A percentile compares a stretch with the other conserved stretches of the same genome.
These are phyloP conservation scores for Penicillium sp. DNA, from an alignment of 2,329 filamentous ascomycete genomes.

Conservation along the genomic window DNA sequence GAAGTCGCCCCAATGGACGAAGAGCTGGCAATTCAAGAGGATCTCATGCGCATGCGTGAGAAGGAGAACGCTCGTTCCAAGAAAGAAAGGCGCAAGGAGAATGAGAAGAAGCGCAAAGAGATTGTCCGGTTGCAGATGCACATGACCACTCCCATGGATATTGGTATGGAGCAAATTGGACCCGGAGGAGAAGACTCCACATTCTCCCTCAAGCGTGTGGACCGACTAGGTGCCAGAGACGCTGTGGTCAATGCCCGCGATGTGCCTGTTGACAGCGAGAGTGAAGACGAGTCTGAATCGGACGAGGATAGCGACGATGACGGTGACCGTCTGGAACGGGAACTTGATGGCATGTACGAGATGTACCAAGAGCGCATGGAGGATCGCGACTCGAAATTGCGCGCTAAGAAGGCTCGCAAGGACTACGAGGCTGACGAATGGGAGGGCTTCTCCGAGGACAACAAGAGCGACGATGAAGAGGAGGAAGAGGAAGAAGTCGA, in stretches of 20 bases:
- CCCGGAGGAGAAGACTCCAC: constrained; percentile 79
- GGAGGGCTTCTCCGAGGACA: constrained; percentile 77
- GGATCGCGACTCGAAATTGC: constrained; percentile 80
- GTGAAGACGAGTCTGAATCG: constrained; percentile 62
- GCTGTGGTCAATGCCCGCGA: constrained; percentile 79
- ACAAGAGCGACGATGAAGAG: constrained; percentile 63
- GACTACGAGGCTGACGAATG: constrained; percentile 86
- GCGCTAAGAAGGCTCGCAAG: constrained; percentile 84
- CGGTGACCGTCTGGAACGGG: constrained; percentile 77
- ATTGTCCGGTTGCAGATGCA: constrained; percentile 96
- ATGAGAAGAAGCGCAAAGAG: constrained; percentile 92
- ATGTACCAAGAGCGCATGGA: constrained; percentile 80
- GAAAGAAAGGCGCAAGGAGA: constrained; percentile 81
- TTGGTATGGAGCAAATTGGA: constrained; percentile 85
- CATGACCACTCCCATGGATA: constrained; percentile 95
- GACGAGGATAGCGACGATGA: constrained; percentile 74
- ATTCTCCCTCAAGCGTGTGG: constrained; percentile 81
- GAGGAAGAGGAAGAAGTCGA: constrained; percentile 59
- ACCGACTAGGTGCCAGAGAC: constrained; percentile 71
- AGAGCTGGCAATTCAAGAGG: constrained; percentile 85
- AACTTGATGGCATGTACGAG: constrained; percentile 87
- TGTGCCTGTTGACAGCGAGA: constrained; percentile 62
- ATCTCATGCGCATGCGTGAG: constrained; percentile 80
- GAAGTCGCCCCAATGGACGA: constrained; percentile 92
- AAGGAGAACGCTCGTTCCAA: constrained; percentile 76